Conservation (phyloP, 805 yeast genomes). For the Yarrowia alimentaria region DNA sequence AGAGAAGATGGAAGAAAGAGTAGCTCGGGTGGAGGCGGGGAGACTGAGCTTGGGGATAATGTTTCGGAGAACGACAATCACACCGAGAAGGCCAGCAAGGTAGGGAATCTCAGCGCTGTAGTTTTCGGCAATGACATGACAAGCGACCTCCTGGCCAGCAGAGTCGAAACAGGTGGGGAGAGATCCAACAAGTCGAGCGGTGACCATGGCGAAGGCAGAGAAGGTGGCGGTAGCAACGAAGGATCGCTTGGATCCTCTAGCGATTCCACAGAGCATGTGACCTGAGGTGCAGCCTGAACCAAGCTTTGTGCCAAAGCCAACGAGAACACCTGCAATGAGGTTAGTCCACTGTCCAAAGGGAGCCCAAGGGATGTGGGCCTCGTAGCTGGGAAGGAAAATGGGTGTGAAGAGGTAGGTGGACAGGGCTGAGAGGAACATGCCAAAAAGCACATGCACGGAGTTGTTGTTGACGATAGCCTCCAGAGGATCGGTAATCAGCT, state of each 20-base stretch:
- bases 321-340: constrained; percentile 44
- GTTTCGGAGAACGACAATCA: constrained; percentile 28
- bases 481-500: constrained; percentile 37
- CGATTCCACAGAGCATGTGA: constrained; percentile 53
- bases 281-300: constrained; percentile 58
- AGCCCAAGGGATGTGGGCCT: constrained; percentile 15
- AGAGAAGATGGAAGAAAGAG: constrained; percentile 32
- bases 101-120: constrained; percentile 29
- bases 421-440: constrained; percentile 40
- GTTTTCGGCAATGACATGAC: constrained; percentile 28
- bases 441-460: constrained; percentile 40
- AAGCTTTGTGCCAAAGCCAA: constrained; percentile 49
- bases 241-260: constrained; percentile 48
- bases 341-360: constrained; percentile 30
- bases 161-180: constrained; percentile 30
- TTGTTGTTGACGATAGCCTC: constrained; percentile 30
- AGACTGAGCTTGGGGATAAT: constrained; percentile 27
- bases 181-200: constrained; percentile 29
- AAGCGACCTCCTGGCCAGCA: constrained; percentile 25
- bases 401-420: constrained; percentile 36
- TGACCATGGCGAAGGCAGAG: constrained; percentile 40
- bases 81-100: constrained; percentile 25
- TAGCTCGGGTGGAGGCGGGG: constrained; percentile 8
- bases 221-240: constrained; percentile 48
- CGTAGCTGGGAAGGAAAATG: constrained; percentile 37